phyloP scores from a whole-genome alignment of 2,329 filamentous ascomycete species.

The Sclerotinia spermophila region DNA sequence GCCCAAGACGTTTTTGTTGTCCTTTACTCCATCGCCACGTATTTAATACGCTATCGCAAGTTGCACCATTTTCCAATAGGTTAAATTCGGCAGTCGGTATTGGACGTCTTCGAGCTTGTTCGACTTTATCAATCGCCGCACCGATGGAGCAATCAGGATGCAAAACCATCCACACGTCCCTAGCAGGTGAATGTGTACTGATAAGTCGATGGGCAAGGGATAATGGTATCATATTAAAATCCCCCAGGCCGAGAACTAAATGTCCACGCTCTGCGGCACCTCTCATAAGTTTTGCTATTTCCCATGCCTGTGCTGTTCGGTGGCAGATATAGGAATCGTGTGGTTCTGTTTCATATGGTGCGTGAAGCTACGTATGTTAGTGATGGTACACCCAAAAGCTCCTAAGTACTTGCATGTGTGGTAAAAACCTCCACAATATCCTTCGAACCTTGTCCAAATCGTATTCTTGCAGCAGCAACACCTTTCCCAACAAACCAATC shows the following conservation, averaged over 20 bases:
- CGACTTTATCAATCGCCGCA: constrained; percentile 62
- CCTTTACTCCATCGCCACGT: constrained; percentile 87
- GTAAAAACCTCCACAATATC: constrained; percentile 87
- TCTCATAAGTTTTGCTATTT: constrained; percentile 84
- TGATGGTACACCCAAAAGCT: constrained; percentile 1
- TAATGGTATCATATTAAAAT: constrained; percentile 94
- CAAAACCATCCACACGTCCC: constrained; percentile 79
- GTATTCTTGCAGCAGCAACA: constrained; percentile 76
- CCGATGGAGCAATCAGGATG: constrained; percentile 83
- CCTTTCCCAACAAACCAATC: constrained; percentile 98
- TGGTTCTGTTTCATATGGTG: constrained; percentile 77
- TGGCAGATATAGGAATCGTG: constrained; percentile 87
- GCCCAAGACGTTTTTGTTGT: constrained; percentile 63
- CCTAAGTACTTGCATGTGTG: constrained; percentile 64
- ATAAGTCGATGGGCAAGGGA: constrained; percentile 83
- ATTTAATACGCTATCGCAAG: constrained; percentile 81
- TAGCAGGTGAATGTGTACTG: constrained; percentile 70
- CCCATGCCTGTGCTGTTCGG: constrained; percentile 89
- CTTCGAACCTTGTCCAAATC: constrained; percentile 59
- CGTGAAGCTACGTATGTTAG: constrained; percentile 62
- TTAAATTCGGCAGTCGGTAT: constrained; percentile 77
- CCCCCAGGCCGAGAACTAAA: constrained; percentile 80
- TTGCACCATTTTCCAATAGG: constrained; percentile 75
- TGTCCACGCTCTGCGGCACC: constrained; percentile 76
- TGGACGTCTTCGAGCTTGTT: constrained; percentile 61